Evolutionary conservation across 2,329 filamentous ascomycete species (phyloP).

Genomic region (Fusarium sp.): DNA sequence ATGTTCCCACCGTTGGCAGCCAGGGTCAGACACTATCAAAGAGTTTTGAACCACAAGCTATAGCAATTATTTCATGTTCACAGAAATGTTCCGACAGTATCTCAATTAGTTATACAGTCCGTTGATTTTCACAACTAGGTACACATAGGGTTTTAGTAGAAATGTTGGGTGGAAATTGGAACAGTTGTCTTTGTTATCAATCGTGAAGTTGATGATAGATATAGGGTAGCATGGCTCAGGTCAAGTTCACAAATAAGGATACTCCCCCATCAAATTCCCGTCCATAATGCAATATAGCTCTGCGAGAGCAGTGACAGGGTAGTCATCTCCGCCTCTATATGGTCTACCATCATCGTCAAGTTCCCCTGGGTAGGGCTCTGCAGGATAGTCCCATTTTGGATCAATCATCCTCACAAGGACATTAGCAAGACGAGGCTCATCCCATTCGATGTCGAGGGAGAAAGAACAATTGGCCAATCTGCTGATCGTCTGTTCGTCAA

Average conservation of each 20-base stretch:
- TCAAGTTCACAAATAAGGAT: background rate
- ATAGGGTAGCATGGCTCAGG: background rate
- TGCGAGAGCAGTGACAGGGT: background rate
- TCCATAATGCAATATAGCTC: slow-evolving; percentile 16
- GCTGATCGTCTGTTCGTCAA: slow-evolving; percentile 1
- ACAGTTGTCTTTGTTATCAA: background rate
- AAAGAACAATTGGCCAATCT: background rate
- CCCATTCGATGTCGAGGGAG: background rate
- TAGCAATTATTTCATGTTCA: too few relatives aligned
- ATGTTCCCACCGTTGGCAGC: background rate
- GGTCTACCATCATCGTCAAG: background rate
- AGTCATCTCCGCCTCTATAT: slow-evolving; percentile 9
- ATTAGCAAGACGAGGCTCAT: background rate
- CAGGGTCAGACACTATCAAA: too few relatives aligned
- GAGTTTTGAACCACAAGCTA: too few relatives aligned
- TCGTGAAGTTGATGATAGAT: background rate
- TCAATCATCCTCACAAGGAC: slow-evolving; percentile 8
- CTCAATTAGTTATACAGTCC: too few relatives aligned
- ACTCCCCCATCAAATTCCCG: slow-evolving; percentile 17
- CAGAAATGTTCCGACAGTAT: too few relatives aligned
- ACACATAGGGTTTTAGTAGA: background rate
- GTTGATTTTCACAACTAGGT: too few relatives aligned
- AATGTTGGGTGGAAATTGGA: background rate
- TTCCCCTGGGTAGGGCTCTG: background rate
- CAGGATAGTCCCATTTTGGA: slow-evolving; percentile 22